Base-by-base conservation (phyloP, 768 basidiomycete species). In the Serendipita sp. region DNA sequence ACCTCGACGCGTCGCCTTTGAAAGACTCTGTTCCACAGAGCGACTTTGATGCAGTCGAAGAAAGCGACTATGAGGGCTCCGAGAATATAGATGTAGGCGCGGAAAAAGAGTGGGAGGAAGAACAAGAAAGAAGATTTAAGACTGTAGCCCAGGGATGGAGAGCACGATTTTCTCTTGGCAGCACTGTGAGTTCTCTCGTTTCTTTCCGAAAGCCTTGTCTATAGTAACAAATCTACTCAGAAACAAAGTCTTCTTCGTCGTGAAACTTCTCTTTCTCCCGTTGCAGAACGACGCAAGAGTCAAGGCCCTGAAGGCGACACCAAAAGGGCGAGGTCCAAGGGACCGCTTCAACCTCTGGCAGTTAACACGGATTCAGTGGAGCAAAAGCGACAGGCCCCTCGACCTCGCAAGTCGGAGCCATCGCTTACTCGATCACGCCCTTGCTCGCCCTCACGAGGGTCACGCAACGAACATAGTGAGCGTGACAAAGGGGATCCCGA, bases 31-130 rank as follows among this genome's bases (percentile, higher is more conserved):
- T 35, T 24, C 16, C 56, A 32, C 1, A 60, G 28, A 60, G 28
- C 56, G 56, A 60, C 34, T 30, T 60, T 37, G 56, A 60, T 60
- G 56, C 56, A 37, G 56, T 60, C 8, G 56, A 24, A 11, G 56
- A 60, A 30, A 60, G 56, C 56, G 56, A 60, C 28, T 38, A 34
- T 32, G 56, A 60, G 24, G 8, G 2, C 13, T 34, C 4, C 48
- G 48, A 32, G n/a, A 53, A 10, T 24, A 24, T 24, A 24, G 24
- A 24, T 1, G 24, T 24, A 24, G 24, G 24, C 10, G 8, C 18
- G 3, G 56, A 60, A 10, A 38, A 28, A 8, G 30, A 60, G 32
- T 30, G 56, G 34, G 37, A 60, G 28, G 56, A 32, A 37, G 56
- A 60, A 37, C 30, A 60, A 18, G 37, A 28, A 34, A 3, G 28